Base-by-base conservation (phyloP, 257 asterid genomes). In the Phtheirospermum japonicum region DNA sequence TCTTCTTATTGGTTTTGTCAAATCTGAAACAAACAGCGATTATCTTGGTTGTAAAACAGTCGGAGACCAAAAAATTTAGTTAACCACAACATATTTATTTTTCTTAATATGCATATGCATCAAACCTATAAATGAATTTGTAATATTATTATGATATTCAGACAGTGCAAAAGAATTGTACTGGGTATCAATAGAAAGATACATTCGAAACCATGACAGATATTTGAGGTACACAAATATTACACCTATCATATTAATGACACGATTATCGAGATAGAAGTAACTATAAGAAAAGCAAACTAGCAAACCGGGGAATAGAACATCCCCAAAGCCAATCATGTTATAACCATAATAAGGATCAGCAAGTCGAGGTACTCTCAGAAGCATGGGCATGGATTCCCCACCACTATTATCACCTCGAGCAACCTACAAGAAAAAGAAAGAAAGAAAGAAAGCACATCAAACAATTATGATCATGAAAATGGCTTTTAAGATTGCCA, bases 371-470 rank as follows among this genome's bases (percentile, higher is more conserved):
- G 99, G 99, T 63, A 85, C 84, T 77, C 94, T 84, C 82, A 93
- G 74, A 67, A 89, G 99, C 99, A 93, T 86, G 50, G 99, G 99
- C 59, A 93, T 89, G 20, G 99, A 87, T 79, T 93, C 99, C 75
- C 97, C 99, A 67, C 99, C 91, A 67, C 86, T 77, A 37, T 82
- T 83, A 58, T 83, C 87, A 72, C 97, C 99, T 70, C 76, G 77
- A 69, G 99, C 99, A 71, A 93, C 99, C 99, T 93, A 64, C 20
- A 67, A 53, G 49, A 70, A 68, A 11, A 39, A 14, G n/a, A 65
- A 69, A 49, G 18, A 17, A 50, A 46, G 32, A 42, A 42, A 46
- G 36, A 31, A 28, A 48, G 49, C 20, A 31, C 59, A 57, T 28
- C 57, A 65, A 61, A 45, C 19, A 16, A 42, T 30, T 66, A 54